Evolutionary conservation across 1,139 yeast genomes (phyloP).

Genomic region (Hyphopichia fennica): DNA sequence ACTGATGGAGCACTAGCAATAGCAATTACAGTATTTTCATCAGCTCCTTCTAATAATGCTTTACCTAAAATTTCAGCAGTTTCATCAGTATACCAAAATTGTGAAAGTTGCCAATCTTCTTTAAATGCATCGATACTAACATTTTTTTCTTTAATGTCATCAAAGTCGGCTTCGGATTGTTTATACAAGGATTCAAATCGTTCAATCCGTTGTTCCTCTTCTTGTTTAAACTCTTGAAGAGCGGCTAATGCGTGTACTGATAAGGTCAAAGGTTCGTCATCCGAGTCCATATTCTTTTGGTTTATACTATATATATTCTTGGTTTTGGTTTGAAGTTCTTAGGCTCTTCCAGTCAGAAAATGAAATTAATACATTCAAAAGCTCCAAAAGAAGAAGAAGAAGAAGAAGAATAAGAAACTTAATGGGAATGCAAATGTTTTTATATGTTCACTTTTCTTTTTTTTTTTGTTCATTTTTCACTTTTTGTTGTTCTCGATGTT

Average conservation of each 20-base stretch:
- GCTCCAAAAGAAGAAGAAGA: slow-evolving; percentile 1
- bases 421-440: neutral
- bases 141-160: slow-evolving; percentile 15
- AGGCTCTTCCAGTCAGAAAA: neutral
- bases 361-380: neutral
- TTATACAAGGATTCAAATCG: slow-evolving; percentile 58
- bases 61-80: slow-evolving; percentile 70
- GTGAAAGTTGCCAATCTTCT: slow-evolving; percentile 94
- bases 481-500: neutral
- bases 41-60: slow-evolving; percentile 76
- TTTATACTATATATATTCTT: neutral
- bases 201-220: slow-evolving; percentile 60
- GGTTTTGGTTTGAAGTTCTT: neutral
- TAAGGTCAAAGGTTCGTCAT: slow-evolving; percentile 47
- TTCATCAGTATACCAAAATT: slow-evolving; percentile 79
- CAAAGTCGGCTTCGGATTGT: slow-evolving; percentile 59
- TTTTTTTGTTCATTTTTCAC: neutral
- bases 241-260: slow-evolving; percentile 80
- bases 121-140: slow-evolving; percentile 63
- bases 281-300: slow-evolving; percentile 28
- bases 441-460: too few species aligned
- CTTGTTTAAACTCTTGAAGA: slow-evolving; percentile 65
- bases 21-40: slow-evolving; percentile 64
- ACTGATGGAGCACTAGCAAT: slow-evolving; percentile 91
- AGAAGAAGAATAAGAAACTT: neutral